Percentiles rank a stretch among this genome's conserved stretches.
Evolutionary conservation across 2,329 filamentous ascomycete species (phyloP).

Genomic region (Aspergillus sp.): DNA sequence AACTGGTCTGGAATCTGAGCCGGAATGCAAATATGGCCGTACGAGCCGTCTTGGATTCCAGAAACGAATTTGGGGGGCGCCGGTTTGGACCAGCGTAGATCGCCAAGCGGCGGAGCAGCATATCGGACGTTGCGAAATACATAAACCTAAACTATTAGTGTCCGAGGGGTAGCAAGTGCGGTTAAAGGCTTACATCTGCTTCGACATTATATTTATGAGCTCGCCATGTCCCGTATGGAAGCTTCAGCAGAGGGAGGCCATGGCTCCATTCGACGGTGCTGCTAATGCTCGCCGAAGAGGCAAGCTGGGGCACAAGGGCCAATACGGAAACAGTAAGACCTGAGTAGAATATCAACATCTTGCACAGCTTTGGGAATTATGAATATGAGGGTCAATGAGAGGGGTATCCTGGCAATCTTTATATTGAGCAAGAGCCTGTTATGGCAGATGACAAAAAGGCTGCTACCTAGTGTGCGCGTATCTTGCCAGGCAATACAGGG

Average conservation of each 20-base stretch:
- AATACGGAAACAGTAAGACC: no score
- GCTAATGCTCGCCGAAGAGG: no score
- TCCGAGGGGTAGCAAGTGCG: not conserved
- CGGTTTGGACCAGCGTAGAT: slow-evolving; percentile 4
- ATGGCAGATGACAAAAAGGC: no score
- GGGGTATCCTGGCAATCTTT: no score
- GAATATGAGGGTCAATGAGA: no score
- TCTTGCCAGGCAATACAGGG: no score
- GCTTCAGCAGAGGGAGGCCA: not conserved
- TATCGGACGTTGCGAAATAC: slow-evolving; percentile 5
- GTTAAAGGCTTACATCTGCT: not conserved
- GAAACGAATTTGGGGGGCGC: not conserved
- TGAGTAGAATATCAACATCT: no score
- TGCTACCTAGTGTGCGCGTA: no score
- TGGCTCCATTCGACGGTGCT: no score
- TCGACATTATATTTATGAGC: not conserved
- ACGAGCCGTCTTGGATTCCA: slow-evolving; percentile 1
- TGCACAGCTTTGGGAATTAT: no score
- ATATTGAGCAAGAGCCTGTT: no score
- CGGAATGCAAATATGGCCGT: slow-evolving; percentile 1
- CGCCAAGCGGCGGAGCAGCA: slow-evolving; percentile 2
- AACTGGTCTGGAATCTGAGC: not conserved
- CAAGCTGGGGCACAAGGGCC: no score
- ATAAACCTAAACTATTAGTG: not conserved
- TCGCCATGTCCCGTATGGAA: slow-evolving; percentile 6